These are phyloP conservation scores for Parachaetomium inaequale DNA, from an alignment of 495 filamentous ascomycete genomes.

Conservation along the genomic window DNA sequence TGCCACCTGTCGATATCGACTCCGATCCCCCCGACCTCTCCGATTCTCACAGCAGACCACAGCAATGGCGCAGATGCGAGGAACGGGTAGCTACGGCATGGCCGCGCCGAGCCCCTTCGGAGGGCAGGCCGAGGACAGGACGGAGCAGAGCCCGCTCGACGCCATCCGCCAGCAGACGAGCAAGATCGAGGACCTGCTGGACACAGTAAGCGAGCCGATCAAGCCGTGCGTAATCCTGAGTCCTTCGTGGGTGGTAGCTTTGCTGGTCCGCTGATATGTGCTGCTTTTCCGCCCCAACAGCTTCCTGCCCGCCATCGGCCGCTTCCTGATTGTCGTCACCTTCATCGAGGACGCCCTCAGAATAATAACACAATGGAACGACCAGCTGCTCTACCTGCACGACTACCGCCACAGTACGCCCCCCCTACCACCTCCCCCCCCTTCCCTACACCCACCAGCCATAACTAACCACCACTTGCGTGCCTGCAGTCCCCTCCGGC, in stretches of 20 bases:
- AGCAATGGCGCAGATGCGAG: constrained; percentile 90
- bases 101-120: constrained; percentile 72
- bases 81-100: constrained; percentile 93
- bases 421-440: constrained; percentile 11
- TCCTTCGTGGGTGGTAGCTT: neutral
- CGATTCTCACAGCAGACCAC: constrained; percentile 2
- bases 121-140: constrained; percentile 48
- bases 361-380: constrained; percentile 96
- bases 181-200: constrained; percentile 95
- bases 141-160: constrained; percentile 81
- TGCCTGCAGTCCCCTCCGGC: constrained; percentile 72
- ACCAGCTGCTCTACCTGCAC: constrained; percentile 89
- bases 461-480: constrained; percentile 17
- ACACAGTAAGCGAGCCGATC: constrained; percentile 82
- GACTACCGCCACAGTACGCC: constrained; percentile 87
- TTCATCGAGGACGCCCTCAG: constrained; percentile 95
- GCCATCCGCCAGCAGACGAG: constrained; percentile 89
- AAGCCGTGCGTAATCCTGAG: constrained; percentile 76
- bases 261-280: constrained; percentile 8
- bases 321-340: constrained; percentile 96
- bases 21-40: too few species aligned
- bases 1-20: too few species aligned
- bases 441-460: neutral
- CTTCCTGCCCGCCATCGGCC: constrained; percentile 90
- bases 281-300: constrained; percentile 42